Conservation (phyloP, 2,329 filamentous ascomycete species). For the Colletotrichum lentis region DNA sequence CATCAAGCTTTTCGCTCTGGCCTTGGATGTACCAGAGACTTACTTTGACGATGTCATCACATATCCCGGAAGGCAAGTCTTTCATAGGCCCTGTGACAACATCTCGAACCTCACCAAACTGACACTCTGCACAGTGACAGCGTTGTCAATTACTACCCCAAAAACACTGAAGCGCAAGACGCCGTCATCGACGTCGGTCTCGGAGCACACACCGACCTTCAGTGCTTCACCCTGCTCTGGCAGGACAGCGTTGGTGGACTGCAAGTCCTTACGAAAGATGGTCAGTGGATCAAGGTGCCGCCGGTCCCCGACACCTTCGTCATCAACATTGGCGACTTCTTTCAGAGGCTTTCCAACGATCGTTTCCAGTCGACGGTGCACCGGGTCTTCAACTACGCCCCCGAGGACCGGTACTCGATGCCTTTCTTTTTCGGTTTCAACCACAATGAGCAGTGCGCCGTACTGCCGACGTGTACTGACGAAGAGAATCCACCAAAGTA, state of each 20-base stretch:
- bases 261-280: constrained; percentile 53
- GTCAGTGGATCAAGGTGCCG: constrained; percentile 47
- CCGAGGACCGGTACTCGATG: constrained; percentile 59
- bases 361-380: constrained; percentile 53
- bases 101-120: background rate
- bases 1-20: constrained; percentile 41
- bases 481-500: constrained; percentile 58
- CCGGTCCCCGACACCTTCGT: constrained; percentile 42
- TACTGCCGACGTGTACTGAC: constrained; percentile 57
- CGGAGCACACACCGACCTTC: constrained; percentile 58
- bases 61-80: constrained; percentile 35
- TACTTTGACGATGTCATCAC: constrained; percentile 40
- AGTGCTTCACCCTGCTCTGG: constrained; percentile 59
- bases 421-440: constrained; percentile 66
- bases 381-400: constrained; percentile 56
- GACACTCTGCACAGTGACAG: constrained; percentile 26
- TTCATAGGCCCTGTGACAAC: no score
- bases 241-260: constrained; percentile 55
- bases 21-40: constrained; percentile 38
- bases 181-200: constrained; percentile 50
- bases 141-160: constrained; percentile 57
- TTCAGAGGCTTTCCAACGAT: constrained; percentile 42
- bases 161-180: constrained; percentile 45
- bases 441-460: constrained; percentile 59
- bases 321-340: constrained; percentile 43